Evolutionary conservation across 768 basidiomycete genomes (phyloP), one percentile per base, ranked within the genome.

Genomic region (Suillus brevipes): DNA sequence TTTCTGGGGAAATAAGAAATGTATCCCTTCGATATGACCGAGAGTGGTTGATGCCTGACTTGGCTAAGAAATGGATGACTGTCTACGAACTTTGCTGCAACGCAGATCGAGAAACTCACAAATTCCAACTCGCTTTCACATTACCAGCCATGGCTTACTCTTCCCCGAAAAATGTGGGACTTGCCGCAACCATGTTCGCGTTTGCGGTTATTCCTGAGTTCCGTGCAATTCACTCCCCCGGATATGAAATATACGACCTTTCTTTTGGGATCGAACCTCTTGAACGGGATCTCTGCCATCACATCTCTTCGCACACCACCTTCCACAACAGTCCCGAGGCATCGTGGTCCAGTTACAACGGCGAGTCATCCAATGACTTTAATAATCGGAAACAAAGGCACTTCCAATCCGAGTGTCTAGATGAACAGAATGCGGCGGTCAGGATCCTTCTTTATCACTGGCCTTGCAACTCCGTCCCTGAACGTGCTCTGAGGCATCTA

Each of bases 111-210:
- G 18, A 49, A 34, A 40, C 65, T 31, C 47, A 64, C 50, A 66
- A 64, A 8, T 73, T 63, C 52, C 64, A 65, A 56, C 38, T 78
- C 28, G 61, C 69, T n/a, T 78, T 78, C 60, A 70, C 71, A 3
- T 68, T 78, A 12, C 65, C 75, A 28, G 71, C 74, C 9, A 70
- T 78, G 69, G 72, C 61, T 14, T 79, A 77, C 61, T 65, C 59
- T 3, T 72, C 72, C 10, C 60, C 72, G 0, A 9, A 59, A 0
- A 31, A 64, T 42, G 20, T 61, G 3, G 57, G 62, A n/a, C 64
- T 77, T 28, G 66, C 76, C 16, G 66, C 73, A 13, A 69, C 71
- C 4, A 62, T 80, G 2, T 62, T 81, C 6, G 74, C 80, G 0
- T 76, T 79, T 65, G 66, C 67, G 6, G 57, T 63, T 2, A 55